Conservation (phyloP, 1,284 basidiomycete genomes). For the Xerocomus nothofagi region DNA sequence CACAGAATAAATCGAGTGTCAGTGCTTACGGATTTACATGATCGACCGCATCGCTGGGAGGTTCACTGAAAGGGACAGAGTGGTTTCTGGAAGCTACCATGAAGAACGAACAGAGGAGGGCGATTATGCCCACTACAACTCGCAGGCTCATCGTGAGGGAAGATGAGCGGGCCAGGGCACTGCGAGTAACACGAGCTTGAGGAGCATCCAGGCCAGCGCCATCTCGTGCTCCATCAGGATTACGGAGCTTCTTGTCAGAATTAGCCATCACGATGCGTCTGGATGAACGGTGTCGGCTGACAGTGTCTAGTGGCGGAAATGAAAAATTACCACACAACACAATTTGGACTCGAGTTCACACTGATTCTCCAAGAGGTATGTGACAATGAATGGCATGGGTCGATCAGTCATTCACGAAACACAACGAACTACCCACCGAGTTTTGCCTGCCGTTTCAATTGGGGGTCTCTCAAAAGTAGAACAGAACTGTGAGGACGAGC, state of each 20-base stretch:
- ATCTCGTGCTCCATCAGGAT: neutral
- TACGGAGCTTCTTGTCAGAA: neutral
- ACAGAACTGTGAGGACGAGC: neutral
- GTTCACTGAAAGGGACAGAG: slow-evolving; percentile 26
- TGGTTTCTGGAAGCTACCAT: slow-evolving; percentile 4
- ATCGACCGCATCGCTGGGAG: slow-evolving; percentile 48
- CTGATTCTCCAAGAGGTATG: neutral
- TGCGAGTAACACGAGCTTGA: neutral
- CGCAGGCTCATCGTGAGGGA: slow-evolving; percentile 1
- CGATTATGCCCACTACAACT: slow-evolving; percentile 17
- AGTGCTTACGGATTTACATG: slow-evolving; percentile 52
- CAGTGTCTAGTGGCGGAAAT: neutral
- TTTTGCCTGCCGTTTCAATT: no score
- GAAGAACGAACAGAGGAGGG: slow-evolving; percentile 12
- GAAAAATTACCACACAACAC: neutral
- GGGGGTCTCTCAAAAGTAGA: neutral
- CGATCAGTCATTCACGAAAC: neutral
- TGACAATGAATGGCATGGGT: neutral
- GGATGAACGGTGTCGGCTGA: neutral
- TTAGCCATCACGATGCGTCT: slow-evolving; percentile 10
- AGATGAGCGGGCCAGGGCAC: neutral
- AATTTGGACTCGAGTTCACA: neutral
- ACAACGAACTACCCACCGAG: neutral
- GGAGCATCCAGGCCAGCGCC: neutral
- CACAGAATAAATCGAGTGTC: neutral